These are phyloP conservation scores for Orbilia oligospora DNA, from an alignment of 2,329 filamentous ascomycete genomes.

Conservation along the genomic window DNA sequence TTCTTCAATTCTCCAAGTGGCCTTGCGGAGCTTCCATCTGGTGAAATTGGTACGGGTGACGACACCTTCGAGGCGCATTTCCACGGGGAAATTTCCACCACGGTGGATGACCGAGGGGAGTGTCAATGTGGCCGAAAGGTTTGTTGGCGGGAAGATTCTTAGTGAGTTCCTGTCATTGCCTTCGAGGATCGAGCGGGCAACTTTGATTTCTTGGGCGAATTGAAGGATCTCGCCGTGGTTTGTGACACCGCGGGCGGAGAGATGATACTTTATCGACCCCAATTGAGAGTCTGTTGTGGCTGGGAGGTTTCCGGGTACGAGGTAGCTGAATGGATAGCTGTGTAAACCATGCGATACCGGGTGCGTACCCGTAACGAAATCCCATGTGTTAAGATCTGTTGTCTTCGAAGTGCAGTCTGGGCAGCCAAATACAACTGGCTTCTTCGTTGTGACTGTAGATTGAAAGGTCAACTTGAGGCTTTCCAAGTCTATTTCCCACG, in stretches of 20 bases:
- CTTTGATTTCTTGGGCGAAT: constrained; percentile 77
- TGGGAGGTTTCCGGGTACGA: constrained; percentile 88
- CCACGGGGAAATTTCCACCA: constrained; percentile 83
- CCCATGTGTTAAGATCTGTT: constrained; percentile 83
- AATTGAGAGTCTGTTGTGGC: constrained; percentile 83
- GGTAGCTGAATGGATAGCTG: constrained; percentile 87
- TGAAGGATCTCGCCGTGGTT: constrained; percentile 75
- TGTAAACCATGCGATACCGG: constrained; percentile 74
- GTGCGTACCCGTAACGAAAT: constrained; percentile 75
- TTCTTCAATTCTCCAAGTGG: constrained; percentile 95
- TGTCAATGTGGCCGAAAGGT: constrained; percentile 87
- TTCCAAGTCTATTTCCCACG: constrained; percentile 75
- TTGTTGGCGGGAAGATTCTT: constrained; percentile 95
- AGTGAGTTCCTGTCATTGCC: constrained; percentile 88
- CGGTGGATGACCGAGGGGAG: constrained; percentile 88
- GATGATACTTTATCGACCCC: constrained; percentile 81
- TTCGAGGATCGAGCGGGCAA: constrained; percentile 84
- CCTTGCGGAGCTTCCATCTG: constrained; percentile 89
- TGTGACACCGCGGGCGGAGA: constrained; percentile 77
- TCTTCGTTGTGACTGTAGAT: constrained; percentile 81
- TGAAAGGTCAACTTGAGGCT: constrained; percentile 80
- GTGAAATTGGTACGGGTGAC: constrained; percentile 81
- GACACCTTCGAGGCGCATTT: constrained; percentile 87
- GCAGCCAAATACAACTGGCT: constrained; percentile 85
- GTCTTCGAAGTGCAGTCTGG: constrained; percentile 79